A percentile compares a stretch with the other conserved stretches of the same genome.
phyloP scores from a whole-genome alignment of 2,329 filamentous ascomycete genomes.

The Thyridium curvatum region DNA sequence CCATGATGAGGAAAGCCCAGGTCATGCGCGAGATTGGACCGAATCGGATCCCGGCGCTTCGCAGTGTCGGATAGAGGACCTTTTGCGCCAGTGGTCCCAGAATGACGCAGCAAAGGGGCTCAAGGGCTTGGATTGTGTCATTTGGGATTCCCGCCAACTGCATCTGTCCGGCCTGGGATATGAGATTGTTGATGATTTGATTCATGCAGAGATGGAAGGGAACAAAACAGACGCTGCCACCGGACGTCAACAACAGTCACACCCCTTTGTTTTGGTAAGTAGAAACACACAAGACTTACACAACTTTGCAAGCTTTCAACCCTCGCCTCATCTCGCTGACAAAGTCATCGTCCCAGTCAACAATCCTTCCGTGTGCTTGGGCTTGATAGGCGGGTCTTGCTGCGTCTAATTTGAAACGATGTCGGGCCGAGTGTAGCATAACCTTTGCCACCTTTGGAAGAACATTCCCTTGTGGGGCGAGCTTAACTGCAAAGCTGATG shows the following conservation, averaged over 20 bases:
- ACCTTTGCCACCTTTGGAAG: conserved; percentile 50
- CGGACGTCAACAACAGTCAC: not conserved
- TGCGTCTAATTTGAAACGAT: conserved; percentile 32
- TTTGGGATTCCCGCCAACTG: conserved; percentile 41
- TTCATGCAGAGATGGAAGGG: conserved; percentile 52
- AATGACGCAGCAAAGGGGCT: conserved; percentile 40
- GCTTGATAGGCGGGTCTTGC: conserved; percentile 52
- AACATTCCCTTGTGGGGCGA: conserved; percentile 44
- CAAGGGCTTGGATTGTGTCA: conserved; percentile 40
- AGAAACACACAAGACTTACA: no score
- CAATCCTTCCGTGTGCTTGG: conserved; percentile 28
- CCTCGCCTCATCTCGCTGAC: conserved; percentile 57
- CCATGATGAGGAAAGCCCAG: conserved; percentile 36
- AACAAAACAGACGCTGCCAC: conserved; percentile 36
- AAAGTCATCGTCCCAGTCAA: conserved; percentile 55
- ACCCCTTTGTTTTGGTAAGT: not conserved
- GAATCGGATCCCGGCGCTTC: conserved; percentile 34
- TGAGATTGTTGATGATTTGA: conserved; percentile 51
- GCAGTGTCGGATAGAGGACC: conserved; percentile 38
- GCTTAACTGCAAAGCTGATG: conserved; percentile 7
- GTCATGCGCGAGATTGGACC: conserved; percentile 35
- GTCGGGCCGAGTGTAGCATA: conserved; percentile 44
- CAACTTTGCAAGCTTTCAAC: conserved; percentile 46
- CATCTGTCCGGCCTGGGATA: conserved; percentile 46
- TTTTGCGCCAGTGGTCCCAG: conserved; percentile 36